phyloP scores from a whole-genome alignment of 83 land plant species.

The Picea mariana region DNA sequence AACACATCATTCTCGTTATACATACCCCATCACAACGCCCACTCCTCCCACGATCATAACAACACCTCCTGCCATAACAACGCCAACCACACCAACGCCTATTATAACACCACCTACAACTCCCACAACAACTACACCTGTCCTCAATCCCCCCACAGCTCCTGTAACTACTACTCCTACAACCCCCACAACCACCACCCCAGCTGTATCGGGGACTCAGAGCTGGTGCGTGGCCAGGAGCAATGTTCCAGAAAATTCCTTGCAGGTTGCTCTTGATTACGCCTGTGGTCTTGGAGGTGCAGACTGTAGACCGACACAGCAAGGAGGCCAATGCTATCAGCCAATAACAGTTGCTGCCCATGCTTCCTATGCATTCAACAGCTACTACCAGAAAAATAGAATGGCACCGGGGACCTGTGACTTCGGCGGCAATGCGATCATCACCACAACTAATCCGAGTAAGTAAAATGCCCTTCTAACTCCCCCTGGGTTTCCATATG shows the following conservation, averaged over 20 bases:
- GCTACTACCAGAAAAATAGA: conserved; percentile 40
- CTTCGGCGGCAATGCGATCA: conserved; percentile 57
- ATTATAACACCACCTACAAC: neutral
- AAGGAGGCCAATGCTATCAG: conserved; percentile 52
- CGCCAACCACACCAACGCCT: neutral
- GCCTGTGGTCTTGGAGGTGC: conserved; percentile 63
- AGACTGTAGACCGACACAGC: conserved; percentile 50
- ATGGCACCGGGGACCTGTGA: conserved; percentile 48
- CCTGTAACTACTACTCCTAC: neutral
- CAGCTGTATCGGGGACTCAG: neutral
- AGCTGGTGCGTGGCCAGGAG: conserved; percentile 70
- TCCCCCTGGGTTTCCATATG: too few species aligned
- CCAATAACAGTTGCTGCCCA: conserved; percentile 38
- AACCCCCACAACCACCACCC: neutral
- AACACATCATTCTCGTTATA: too few species aligned
- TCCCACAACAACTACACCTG: neutral
- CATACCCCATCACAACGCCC: too few species aligned
- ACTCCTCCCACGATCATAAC: too few species aligned
- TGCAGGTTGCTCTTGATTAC: conserved; percentile 68
- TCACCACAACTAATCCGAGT: conserved; percentile 67
- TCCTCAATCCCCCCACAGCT: neutral
- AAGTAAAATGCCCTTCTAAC: conserved; percentile 8
- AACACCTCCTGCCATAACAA: neutral
- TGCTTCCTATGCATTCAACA: conserved; percentile 79
- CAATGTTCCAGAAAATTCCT: conserved; percentile 38